Evolutionary conservation across 192 early-diverging fungal genomes (phyloP).

Genomic region (Spizellomyces sp.): DNA sequence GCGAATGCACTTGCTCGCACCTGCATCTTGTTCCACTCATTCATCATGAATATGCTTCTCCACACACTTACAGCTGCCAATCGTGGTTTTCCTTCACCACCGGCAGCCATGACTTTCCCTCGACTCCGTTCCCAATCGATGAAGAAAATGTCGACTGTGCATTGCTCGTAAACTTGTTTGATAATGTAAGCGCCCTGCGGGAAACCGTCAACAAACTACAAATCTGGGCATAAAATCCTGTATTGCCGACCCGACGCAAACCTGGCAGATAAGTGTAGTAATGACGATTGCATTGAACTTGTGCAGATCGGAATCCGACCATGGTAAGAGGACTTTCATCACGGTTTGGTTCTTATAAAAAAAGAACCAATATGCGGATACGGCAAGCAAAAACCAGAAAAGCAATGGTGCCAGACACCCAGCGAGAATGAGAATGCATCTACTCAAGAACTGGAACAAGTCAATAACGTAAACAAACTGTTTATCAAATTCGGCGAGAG

Average conservation of each 20-base stretch:
- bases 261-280: slow-evolving; percentile 32
- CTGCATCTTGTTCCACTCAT: slow-evolving; percentile 54
- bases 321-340: slow-evolving; percentile 49
- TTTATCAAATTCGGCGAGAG: background rate
- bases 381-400: slow-evolving; percentile 39
- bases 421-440: slow-evolving; percentile 41
- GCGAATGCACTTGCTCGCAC: background rate
- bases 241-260: slow-evolving; percentile 3
- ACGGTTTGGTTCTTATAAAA: slow-evolving; percentile 55
- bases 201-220: too few species aligned
- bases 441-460: slow-evolving; percentile 32
- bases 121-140: slow-evolving; percentile 61
- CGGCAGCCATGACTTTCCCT: slow-evolving; percentile 33
- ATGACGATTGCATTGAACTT: slow-evolving; percentile 36
- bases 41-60: slow-evolving; percentile 56
- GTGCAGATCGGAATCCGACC: slow-evolving; percentile 29
- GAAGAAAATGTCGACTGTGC: slow-evolving; percentile 53
- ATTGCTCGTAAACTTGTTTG: slow-evolving; percentile 46
- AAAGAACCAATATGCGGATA: slow-evolving; percentile 51
- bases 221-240: too few species aligned
- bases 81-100: slow-evolving; percentile 12
- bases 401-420: slow-evolving; percentile 40
- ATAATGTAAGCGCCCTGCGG: slow-evolving; percentile 24
- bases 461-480: background rate
- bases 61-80: slow-evolving; percentile 54